These are phyloP conservation scores for Torulaspora delbrueckii DNA, from an alignment of 805 yeast genomes.

Conservation along the genomic window DNA sequence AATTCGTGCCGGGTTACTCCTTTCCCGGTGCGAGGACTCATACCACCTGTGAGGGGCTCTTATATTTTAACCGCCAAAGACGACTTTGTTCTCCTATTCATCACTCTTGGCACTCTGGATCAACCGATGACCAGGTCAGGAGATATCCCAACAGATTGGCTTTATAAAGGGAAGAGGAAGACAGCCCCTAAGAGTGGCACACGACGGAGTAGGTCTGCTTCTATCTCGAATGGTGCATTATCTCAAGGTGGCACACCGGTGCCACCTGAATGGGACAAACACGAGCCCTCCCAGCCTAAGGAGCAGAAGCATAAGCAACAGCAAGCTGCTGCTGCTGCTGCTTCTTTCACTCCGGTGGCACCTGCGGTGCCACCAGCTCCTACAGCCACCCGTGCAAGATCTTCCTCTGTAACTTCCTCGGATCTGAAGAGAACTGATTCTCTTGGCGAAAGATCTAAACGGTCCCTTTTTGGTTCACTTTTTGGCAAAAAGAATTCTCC, in stretches of 20 bases:
- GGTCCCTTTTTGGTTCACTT: slow-evolving; percentile 27
- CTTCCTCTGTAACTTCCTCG: slow-evolving; percentile 14
- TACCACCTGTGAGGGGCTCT: slow-evolving; percentile 1
- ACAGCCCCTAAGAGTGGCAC: not conserved
- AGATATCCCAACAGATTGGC: slow-evolving; percentile 78
- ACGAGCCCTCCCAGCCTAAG: not conserved
- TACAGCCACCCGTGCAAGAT: slow-evolving; percentile 6
- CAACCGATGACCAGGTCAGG: slow-evolving; percentile 10
- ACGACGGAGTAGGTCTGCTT: slow-evolving; percentile 23
- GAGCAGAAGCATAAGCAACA: not conserved
- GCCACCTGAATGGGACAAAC: not conserved
- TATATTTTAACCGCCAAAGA: slow-evolving; percentile 5
- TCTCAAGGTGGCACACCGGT: slow-evolving; percentile 2
- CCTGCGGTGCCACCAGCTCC: not conserved
- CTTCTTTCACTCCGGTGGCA: not conserved
- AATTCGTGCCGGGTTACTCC: not conserved
- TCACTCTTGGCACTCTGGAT: not conserved
- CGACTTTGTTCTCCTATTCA: not conserved
- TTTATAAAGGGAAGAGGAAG: slow-evolving; percentile 67
- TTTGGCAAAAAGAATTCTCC: slow-evolving; percentile 23
- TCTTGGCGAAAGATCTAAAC: slow-evolving; percentile 26
- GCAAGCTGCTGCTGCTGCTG: not conserved
- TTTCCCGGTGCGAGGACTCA: not conserved
- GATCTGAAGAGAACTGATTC: slow-evolving; percentile 19
- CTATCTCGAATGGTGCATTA: slow-evolving; percentile 18